Conservation (phyloP, 179 eudicot species). For the Beta macrorhiza region DNA sequence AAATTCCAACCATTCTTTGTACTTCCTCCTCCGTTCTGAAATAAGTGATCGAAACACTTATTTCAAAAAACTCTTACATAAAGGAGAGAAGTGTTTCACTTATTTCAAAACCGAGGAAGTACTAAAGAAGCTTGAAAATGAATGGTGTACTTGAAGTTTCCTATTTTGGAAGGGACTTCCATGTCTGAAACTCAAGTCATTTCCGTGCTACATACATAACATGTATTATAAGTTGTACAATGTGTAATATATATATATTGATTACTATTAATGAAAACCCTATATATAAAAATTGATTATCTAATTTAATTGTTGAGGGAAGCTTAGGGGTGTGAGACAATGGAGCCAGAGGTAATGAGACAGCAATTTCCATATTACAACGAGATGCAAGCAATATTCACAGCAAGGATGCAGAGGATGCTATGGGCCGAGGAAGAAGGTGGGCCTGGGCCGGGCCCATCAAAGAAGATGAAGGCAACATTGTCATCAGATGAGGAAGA, state of each 20-base stretch:
- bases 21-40: no score
- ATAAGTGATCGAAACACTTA: no score
- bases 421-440: constrained; percentile 77
- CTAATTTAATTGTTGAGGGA: constrained; percentile 17
- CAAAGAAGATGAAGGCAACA: constrained; percentile 29
- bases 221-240: no score
- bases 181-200: no score
- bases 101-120: no score
- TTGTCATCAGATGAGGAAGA: constrained; percentile 68
- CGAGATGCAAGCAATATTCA: constrained; percentile 68
- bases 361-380: constrained; percentile 81
- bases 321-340: constrained; percentile 81
- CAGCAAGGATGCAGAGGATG: constrained; percentile 74
- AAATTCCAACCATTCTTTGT: no score
- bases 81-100: no score
- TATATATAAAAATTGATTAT: neutral
- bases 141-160: no score
- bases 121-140: no score
- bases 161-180: no score
- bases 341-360: constrained; percentile 71
- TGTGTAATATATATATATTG: neutral
- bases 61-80: no score
- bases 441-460: constrained; percentile 34
- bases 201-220: no score
- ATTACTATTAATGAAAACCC: neutral